Percentiles rank a stretch among this genome's conserved stretches.
phyloP scores from a whole-genome alignment of 2,329 filamentous ascomycete genomes.

The Colletotrichum lupini region DNA sequence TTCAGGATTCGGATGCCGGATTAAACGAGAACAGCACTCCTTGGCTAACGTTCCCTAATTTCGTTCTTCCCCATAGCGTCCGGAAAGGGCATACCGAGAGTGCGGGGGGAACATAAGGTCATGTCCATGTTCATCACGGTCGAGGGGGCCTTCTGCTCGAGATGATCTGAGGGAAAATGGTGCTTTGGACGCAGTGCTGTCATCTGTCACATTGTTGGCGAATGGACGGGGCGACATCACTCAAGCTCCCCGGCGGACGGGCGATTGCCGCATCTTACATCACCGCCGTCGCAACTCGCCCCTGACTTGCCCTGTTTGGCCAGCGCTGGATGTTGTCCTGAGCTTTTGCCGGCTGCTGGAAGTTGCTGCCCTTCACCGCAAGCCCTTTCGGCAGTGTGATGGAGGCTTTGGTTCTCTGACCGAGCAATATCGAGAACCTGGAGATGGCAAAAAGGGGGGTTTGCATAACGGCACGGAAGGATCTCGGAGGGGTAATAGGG shows the following conservation, averaged over 20 bases:
- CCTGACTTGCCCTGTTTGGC: neutral
- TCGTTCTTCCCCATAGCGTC: neutral
- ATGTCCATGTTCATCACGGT: too few species aligned
- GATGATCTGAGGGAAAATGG: neutral
- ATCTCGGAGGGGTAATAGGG: neutral
- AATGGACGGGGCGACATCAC: neutral
- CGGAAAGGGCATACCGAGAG: neutral
- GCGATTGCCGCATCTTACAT: conserved; percentile 31
- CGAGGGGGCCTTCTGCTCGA: too few species aligned
- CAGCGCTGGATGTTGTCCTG: neutral
- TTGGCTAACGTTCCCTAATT: neutral
- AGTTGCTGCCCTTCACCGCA: neutral
- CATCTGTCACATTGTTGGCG: neutral
- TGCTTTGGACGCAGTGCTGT: neutral
- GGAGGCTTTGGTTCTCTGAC: neutral
- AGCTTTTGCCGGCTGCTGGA: neutral
- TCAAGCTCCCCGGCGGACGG: conserved; percentile 3
- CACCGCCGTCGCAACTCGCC: neutral
- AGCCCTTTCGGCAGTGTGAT: neutral
- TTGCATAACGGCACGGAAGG: conserved; percentile 1
- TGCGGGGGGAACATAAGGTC: too few species aligned
- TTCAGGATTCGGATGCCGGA: too few species aligned
- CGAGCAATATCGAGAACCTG: neutral
- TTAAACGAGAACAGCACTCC: neutral
- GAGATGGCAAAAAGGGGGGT: neutral